These are phyloP conservation scores for Eleusine coracana DNA, from an alignment of 176 grass and related monocot species.

Conservation along the genomic window DNA sequence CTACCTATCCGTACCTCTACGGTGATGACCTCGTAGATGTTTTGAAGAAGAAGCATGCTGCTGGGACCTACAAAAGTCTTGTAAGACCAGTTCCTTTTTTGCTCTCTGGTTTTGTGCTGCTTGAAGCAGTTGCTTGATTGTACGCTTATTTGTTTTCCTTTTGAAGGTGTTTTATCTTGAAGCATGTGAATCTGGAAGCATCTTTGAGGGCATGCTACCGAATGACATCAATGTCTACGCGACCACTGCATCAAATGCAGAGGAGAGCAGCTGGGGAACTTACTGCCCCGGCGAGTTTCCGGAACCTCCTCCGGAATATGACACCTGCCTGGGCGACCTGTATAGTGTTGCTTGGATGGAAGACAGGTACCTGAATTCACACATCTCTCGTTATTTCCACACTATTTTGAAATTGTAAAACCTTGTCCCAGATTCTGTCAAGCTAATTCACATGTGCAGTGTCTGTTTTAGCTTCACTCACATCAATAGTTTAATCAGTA, in stretches of 20 bases:
- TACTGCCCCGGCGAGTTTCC: conserved; percentile 87
- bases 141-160: conserved; percentile 7
- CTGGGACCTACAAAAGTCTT: conserved; percentile 97
- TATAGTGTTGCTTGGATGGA: conserved; percentile 98
- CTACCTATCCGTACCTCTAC: conserved; percentile 92
- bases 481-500: conserved; percentile 17
- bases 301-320: conserved; percentile 69
- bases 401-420: conserved; percentile 19
- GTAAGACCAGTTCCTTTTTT: conserved; percentile 51
- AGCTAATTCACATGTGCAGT: conserved; percentile 12
- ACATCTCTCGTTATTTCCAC: neutral
- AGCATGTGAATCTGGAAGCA: conserved; percentile 97
- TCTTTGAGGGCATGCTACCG: conserved; percentile 90
- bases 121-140: conserved; percentile 37
- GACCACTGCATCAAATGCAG: conserved; percentile 92
- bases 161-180: conserved; percentile 96
- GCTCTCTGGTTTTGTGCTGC: conserved; percentile 28
- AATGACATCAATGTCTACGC: conserved; percentile 83
- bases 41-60: conserved; percentile 86
- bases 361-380: conserved; percentile 66
- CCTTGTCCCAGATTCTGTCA: neutral
- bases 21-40: conserved; percentile 77
- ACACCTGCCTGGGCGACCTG: conserved; percentile 93
- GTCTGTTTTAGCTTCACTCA: conserved; percentile 18
- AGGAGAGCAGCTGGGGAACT: conserved; percentile 94